phyloP scores from a whole-genome alignment of 768 basidiomycete genomes.

The Tephrocybe sp. region DNA sequence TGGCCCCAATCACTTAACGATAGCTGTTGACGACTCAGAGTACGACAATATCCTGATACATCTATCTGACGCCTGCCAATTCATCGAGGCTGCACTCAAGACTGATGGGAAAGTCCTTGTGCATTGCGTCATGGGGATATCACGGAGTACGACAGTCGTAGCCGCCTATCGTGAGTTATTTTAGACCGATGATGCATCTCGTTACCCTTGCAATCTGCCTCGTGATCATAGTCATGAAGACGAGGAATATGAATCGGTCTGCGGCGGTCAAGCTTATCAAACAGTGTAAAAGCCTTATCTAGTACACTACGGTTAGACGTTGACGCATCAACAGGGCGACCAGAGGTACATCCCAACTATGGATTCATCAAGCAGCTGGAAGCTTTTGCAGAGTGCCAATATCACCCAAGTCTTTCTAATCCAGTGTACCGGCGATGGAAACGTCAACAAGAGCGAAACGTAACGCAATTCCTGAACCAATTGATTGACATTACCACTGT shows the following conservation, averaged over 20 bases:
- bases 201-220: background rate
- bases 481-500: conserved; percentile 53
- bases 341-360: conserved; percentile 45
- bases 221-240: conserved; percentile 31
- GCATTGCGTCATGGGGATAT: conserved; percentile 75
- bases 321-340: conserved; percentile 26
- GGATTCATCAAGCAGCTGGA: conserved; percentile 62
- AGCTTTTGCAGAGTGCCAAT: conserved; percentile 51
- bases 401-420: conserved; percentile 40
- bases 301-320: conserved; percentile 9
- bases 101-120: conserved; percentile 60
- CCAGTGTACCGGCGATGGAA: conserved; percentile 58
- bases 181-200: background rate
- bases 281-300: conserved; percentile 35
- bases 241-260: conserved; percentile 36
- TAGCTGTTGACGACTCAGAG: conserved; percentile 44
- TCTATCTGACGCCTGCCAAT: conserved; percentile 55
- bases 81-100: conserved; percentile 60
- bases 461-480: conserved; percentile 50
- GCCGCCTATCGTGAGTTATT: conserved; percentile 52
- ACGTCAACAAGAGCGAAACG: conserved; percentile 51
- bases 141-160: conserved; percentile 62
- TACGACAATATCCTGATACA: conserved; percentile 62
- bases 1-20: conserved; percentile 37
- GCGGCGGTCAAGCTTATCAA: conserved; percentile 51